Evolutionary conservation across 1,284 basidiomycete species (phyloP).

Genomic region (Cutaneotrichosporon arboriforme): DNA sequence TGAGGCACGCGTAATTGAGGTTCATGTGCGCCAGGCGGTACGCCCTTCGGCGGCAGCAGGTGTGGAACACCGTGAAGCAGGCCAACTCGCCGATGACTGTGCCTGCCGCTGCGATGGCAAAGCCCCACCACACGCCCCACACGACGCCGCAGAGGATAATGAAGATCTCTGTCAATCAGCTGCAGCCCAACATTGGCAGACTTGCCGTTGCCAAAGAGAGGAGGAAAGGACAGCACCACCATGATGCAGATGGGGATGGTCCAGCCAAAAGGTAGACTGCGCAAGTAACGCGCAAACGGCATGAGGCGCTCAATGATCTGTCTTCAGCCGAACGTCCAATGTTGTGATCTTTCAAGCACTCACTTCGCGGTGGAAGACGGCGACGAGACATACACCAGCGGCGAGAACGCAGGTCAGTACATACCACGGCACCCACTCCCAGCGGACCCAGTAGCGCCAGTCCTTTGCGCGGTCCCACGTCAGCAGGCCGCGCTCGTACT

Average conservation of each 20-base stretch:
- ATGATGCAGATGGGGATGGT: slow-evolving; percentile 40
- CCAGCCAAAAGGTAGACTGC: slow-evolving; percentile 30
- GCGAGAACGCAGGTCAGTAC: slow-evolving; percentile 17
- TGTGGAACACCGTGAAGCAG: slow-evolving; percentile 43
- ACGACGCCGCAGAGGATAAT: slow-evolving; percentile 42
- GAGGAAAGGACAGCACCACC: slow-evolving; percentile 48
- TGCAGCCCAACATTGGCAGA: neutral
- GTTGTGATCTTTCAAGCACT: neutral
- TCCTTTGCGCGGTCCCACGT: slow-evolving; percentile 23
- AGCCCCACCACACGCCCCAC: slow-evolving; percentile 45
- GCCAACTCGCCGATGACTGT: slow-evolving; percentile 42
- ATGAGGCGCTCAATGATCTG: slow-evolving; percentile 30
- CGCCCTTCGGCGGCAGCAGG: slow-evolving; percentile 36
- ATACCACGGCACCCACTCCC: slow-evolving; percentile 29
- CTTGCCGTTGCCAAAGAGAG: slow-evolving; percentile 43
- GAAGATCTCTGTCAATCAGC: slow-evolving; percentile 26
- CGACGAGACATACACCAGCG: slow-evolving; percentile 21
- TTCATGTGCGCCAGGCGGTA: slow-evolving; percentile 39
- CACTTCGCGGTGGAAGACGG: slow-evolving; percentile 31
- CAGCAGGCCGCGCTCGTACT: slow-evolving; percentile 32
- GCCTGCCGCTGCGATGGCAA: slow-evolving; percentile 37
- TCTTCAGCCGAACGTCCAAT: neutral
- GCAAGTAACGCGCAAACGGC: slow-evolving; percentile 22
- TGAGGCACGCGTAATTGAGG: slow-evolving; percentile 45
- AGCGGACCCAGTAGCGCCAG: slow-evolving; percentile 32